Base-by-base conservation (phyloP, 2,329 filamentous ascomycete genomes). In the Cordyceps farinosa region DNA sequence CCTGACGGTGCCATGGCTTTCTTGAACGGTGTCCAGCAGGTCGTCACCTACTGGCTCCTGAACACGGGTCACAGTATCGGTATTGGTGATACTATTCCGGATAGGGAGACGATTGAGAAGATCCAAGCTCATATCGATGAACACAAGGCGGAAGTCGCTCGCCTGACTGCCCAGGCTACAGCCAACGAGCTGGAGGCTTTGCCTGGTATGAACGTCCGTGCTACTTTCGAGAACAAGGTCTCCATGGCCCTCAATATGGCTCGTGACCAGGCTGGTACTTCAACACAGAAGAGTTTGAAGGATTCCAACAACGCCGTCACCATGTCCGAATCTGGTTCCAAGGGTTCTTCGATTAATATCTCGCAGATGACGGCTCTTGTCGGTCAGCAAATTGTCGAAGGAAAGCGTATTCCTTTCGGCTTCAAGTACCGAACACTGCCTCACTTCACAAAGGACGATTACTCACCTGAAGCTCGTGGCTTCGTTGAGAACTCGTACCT, bases 401-500 rank as follows among this genome's bases (percentile, higher is more conserved):
- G 95, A 71, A 97, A 97, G 79, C 95, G 95, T 82, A 97, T 99
- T 80, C 95, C 95, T 1, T 99, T 97, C 73, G 95, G 96, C 29
- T 99, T 99, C 87, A 97, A 98, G 76, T 98, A 99, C 75, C 89
- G 95, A 59, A 97, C 95, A 0, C 80, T 99, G 64, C 95, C 95
- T 3, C 95, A 99, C 77, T 99, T 99, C 78, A 97, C 95, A 68
- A 99, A 99, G 81, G 96, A 99, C 71, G 96, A 99, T 76, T 99
- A 98, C 77, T 98, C 94, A 27, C 92, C 95, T 11, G 93, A 97
- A 75, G 94, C 95, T 52, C 89, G 95, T 80, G 95, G 95, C 48
- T 99, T 99, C 73, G 95, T 99, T 27, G 95, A 99, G 77, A 99
- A 99, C 79, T 99, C 95, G 0, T 99, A 99, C 71, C 86, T 99